A percentile compares a stretch with the other conserved stretches of the same genome.
These are phyloP conservation scores for Bruguiera hainesii DNA, from an alignment of 441 rosid species.

Conservation along the genomic window DNA sequence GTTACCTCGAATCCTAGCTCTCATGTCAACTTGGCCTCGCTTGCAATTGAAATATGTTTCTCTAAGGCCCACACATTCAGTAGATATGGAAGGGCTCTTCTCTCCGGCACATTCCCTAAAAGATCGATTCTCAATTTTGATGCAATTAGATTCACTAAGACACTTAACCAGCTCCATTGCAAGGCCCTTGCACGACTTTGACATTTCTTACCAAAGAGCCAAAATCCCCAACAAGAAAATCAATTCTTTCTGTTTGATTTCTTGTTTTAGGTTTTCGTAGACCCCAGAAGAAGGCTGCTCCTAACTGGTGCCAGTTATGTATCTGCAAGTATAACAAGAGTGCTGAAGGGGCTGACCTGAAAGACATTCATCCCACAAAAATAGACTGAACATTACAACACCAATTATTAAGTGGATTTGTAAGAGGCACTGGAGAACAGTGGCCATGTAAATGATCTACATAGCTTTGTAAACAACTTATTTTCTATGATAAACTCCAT, in stretches of 20 bases:
- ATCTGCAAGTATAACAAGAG: too few relatives aligned
- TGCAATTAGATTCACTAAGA: constrained; percentile 78
- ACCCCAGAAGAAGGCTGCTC: too few relatives aligned
- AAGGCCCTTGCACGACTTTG: constrained; percentile 94
- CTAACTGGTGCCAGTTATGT: too few relatives aligned
- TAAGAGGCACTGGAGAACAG: constrained; percentile 20
- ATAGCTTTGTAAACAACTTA: constrained; percentile 14
- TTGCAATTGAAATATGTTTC: constrained; percentile 93
- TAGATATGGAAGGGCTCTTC: constrained; percentile 67
- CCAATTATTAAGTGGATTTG: constrained; percentile 19
- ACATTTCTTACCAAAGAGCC: constrained; percentile 32
- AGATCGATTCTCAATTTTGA: constrained; percentile 76
- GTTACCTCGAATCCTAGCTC: constrained; percentile 83
- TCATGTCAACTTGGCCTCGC: constrained; percentile 87
- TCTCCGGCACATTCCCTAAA: constrained; percentile 79
- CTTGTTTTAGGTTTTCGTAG: too few relatives aligned
- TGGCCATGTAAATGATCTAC: constrained; percentile 20
- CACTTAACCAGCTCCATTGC: constrained; percentile 91
- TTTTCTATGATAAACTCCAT: constrained; percentile 14
- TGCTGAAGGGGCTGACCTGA: too few relatives aligned
- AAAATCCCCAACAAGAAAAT: too few relatives aligned
- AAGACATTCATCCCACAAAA: too few relatives aligned
- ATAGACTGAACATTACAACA: constrained; percentile 1
- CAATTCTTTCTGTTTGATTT: too few relatives aligned
- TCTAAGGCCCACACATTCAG: constrained; percentile 83